Conservation (phyloP, 2,329 filamentous ascomycete genomes). For the Juglanconis oblonga region DNA sequence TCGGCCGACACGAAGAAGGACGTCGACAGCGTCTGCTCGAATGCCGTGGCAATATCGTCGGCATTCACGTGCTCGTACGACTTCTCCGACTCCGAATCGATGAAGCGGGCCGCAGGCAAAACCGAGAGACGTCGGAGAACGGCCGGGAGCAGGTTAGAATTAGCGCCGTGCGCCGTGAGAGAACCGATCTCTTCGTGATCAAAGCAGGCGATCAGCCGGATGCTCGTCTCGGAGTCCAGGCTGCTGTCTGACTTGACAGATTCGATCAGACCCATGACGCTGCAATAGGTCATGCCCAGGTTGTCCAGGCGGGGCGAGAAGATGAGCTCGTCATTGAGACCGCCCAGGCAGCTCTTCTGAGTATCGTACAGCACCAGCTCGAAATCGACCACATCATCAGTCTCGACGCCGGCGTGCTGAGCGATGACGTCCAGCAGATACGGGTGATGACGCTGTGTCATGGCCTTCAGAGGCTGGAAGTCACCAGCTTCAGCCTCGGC, state of each 20-base stretch:
- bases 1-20: slow-evolving; percentile 95
- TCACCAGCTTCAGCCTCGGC: slow-evolving; percentile 45
- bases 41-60: slow-evolving; percentile 71
- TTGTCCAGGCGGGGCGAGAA: slow-evolving; percentile 97
- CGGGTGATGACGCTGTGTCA: slow-evolving; percentile 83
- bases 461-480: slow-evolving; percentile 73
- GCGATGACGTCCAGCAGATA: slow-evolving; percentile 84
- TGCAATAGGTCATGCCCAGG: slow-evolving; percentile 93
- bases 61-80: slow-evolving; percentile 59
- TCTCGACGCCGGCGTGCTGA: slow-evolving; percentile 67
- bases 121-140: slow-evolving; percentile 84
- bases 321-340: slow-evolving; percentile 89
- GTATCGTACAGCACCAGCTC: slow-evolving; percentile 97
- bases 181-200: slow-evolving; percentile 98
- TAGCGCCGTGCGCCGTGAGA: slow-evolving; percentile 85
- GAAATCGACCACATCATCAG: slow-evolving; percentile 81
- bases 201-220: slow-evolving; percentile 91
- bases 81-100: slow-evolving; percentile 52
- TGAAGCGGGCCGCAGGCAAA: slow-evolving; percentile 59
- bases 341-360: slow-evolving; percentile 84
- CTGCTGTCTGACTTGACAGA: slow-evolving; percentile 64
- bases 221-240: slow-evolving; percentile 73
- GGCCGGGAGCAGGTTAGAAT: slow-evolving; percentile 86
- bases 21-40: slow-evolving; percentile 85
- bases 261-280: slow-evolving; percentile 77